Conservation (phyloP, 2,329 filamentous ascomycete genomes). For the Aspergillus caelatus region DNA sequence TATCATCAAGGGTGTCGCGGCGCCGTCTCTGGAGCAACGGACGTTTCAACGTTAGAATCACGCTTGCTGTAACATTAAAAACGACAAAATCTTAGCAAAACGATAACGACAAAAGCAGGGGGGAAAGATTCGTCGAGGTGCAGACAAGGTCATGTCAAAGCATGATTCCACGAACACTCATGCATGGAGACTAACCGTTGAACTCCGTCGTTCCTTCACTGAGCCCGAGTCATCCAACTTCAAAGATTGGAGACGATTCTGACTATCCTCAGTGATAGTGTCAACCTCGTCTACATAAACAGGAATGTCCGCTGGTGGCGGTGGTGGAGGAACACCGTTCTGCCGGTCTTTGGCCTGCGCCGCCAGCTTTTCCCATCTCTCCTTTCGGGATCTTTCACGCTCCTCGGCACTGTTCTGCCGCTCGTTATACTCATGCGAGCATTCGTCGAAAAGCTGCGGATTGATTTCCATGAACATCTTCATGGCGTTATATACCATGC, state of each 20-base stretch:
- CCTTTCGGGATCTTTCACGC: conserved; percentile 77
- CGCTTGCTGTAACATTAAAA: conserved; percentile 42
- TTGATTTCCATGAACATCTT: conserved; percentile 99
- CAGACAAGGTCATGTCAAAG: conserved; percentile 26
- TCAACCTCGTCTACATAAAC: conserved; percentile 70
- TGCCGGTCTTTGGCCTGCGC: conserved; percentile 77
- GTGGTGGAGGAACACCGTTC: conserved; percentile 44
- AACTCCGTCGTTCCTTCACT: conserved; percentile 54
- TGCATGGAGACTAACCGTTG: conserved; percentile 47
- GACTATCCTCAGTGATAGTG: conserved; percentile 76
- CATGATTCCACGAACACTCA: conserved; percentile 24
- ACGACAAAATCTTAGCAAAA: conserved; percentile 44
- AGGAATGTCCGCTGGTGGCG: conserved; percentile 48
- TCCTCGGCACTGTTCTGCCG: conserved; percentile 90
- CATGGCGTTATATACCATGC: conserved; percentile 99
- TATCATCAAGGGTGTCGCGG: conserved; percentile 44
- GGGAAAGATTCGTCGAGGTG: conserved; percentile 16
- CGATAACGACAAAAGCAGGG: conserved; percentile 31
- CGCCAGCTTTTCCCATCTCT: conserved; percentile 84
- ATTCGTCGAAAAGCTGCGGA: conserved; percentile 96
- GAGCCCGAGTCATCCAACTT: conserved; percentile 71
- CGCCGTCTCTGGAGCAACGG: conserved; percentile 51
- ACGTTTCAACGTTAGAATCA: conserved; percentile 52
- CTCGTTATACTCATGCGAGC: conserved; percentile 96
- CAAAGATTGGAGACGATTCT: conserved; percentile 84